These are phyloP conservation scores for Celoporthe dispersa DNA, from an alignment of 2,329 filamentous ascomycete species.

Conservation along the genomic window DNA sequence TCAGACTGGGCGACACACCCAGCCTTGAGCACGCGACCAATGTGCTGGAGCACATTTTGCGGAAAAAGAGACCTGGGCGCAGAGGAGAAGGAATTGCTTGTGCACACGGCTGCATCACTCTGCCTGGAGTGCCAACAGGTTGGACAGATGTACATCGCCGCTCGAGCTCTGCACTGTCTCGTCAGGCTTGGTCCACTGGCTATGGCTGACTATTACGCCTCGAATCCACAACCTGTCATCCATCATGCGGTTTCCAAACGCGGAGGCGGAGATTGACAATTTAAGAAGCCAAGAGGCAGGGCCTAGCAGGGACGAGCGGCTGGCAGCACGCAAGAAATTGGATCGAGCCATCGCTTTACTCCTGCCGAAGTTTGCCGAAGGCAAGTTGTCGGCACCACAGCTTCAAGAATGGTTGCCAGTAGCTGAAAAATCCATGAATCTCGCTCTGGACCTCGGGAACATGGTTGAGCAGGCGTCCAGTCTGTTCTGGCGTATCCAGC, in stretches of 20 bases:
- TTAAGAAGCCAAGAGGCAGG: background rate
- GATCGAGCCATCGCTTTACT: slow-evolving; percentile 39
- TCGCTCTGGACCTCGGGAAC: slow-evolving; percentile 34
- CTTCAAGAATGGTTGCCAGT: slow-evolving; percentile 21
- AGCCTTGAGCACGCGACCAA: slow-evolving; percentile 13
- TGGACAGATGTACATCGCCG: slow-evolving; percentile 39
- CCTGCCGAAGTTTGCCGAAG: slow-evolving; percentile 37
- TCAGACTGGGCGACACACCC: slow-evolving; percentile 1
- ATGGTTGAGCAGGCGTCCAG: slow-evolving; percentile 32
- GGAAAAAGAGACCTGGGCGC: slow-evolving; percentile 6
- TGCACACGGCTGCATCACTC: slow-evolving; percentile 37
- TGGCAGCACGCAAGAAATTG: slow-evolving; percentile 26
- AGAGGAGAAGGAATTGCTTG: slow-evolving; percentile 26
- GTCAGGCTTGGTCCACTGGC: slow-evolving; percentile 37
- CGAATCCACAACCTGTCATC: slow-evolving; percentile 42
- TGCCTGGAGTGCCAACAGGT: slow-evolving; percentile 40
- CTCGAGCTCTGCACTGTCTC: slow-evolving; percentile 37
- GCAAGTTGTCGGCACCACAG: slow-evolving; percentile 16
- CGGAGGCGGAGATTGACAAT: slow-evolving; percentile 17
- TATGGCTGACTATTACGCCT: slow-evolving; percentile 42
- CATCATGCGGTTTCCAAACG: slow-evolving; percentile 34
- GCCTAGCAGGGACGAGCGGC: background rate
- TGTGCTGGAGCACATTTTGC: slow-evolving; percentile 8
- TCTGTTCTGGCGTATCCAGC: slow-evolving; percentile 41
- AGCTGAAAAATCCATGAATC: slow-evolving; percentile 30